Evolutionary conservation across 192 early-diverging fungal species (phyloP), one percentile per base, ranked within the genome.

Genomic region (Spizellomyces sp.): DNA sequence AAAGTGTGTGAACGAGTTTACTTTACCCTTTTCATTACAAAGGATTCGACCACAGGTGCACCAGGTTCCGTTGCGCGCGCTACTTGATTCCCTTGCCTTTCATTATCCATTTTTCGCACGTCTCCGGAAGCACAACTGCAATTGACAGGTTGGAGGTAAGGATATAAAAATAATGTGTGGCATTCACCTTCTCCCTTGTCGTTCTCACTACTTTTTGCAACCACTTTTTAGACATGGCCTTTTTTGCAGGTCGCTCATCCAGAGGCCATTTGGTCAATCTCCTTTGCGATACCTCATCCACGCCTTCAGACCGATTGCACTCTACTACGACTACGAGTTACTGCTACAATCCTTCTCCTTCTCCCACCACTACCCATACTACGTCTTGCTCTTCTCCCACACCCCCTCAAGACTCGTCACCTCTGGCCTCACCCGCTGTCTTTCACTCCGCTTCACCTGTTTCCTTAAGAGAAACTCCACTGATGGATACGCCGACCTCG

Each of bases 181-280:
- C 50, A 12, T 54, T 19, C 17, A 12, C 50, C 50, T 54, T 54
- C 17, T 54, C 50, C 50, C 50, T 54, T 19, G 50, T 19, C 1
- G 17, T 54, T 54, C 14, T 54, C 50, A n/a, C 12, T 19, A 4
- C 17, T 54, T 12, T 19, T 19, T 54, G 14, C 12, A 54, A 54
- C 50, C 50, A 54, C 14, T 54, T 19, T 12, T 19, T 19, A 19
- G 14, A 54, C 12, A 54, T 54, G 50, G 50, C 50, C 36, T 68
- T 56, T 44, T 43, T 68, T 41, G 66, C 45, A 27, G 69, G 69
- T 27, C 69, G 69, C 58, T 70, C 50, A 45, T 62, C 69, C 45
- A 21, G 56, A 17, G 69, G 69, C 21, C 48, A 8, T 27, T 7
- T 62, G 9, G 59, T 70, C 43, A 70, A 70, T 43, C 59, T 70